Conservation (phyloP, 2,329 filamentous ascomycete species). For the Cadophora gregata region DNA sequence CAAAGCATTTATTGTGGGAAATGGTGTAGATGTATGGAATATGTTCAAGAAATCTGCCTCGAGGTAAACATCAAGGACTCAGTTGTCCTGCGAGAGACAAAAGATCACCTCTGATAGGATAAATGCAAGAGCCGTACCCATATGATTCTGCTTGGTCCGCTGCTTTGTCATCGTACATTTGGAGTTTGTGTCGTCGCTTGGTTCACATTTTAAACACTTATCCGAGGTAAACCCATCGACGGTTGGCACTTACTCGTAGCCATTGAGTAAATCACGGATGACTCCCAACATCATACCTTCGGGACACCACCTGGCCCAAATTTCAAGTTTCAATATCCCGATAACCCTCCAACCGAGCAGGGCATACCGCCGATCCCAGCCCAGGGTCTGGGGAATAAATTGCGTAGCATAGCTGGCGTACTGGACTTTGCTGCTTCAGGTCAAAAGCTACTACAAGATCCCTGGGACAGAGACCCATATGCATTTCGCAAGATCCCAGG, state of each 20-base stretch:
- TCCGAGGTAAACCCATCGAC: neutral
- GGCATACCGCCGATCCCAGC: neutral
- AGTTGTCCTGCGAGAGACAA: too few relatives aligned
- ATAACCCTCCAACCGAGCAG: neutral
- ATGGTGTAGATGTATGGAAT: constrained; percentile 45
- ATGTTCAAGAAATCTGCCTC: constrained; percentile 1
- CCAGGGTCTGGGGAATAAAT: neutral
- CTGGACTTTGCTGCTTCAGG: too few relatives aligned
- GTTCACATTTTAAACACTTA: neutral
- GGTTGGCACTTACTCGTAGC: neutral
- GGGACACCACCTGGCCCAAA: neutral
- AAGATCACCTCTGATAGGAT: neutral
- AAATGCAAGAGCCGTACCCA: neutral
- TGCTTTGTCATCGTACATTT: neutral
- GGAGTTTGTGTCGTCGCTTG: neutral
- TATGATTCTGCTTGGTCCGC: neutral
- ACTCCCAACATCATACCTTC: neutral
- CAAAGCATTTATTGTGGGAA: constrained; percentile 43
- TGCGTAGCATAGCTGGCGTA: neutral
- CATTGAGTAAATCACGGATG: neutral
- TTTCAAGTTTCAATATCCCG: neutral
- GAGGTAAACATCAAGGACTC: neutral
- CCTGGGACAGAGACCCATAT: neutral
- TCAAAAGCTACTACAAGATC: neutral
- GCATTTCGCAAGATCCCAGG: neutral